phyloP scores from a whole-genome alignment of 129 eudicot genomes.

The Tagetes patula region DNA sequence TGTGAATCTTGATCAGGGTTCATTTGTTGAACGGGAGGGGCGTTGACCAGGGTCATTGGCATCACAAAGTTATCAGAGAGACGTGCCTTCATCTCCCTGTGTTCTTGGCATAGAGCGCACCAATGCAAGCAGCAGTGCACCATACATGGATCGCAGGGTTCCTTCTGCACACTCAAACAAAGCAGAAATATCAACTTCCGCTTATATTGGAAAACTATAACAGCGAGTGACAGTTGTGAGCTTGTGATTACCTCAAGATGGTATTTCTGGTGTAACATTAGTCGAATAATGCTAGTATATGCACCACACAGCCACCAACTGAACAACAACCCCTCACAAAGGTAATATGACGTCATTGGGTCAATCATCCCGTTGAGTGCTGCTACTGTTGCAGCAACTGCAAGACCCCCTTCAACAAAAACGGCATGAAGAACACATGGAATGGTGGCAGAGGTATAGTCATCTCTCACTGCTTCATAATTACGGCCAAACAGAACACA shows the following conservation, averaged over 20 bases:
- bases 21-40: constrained; percentile 94
- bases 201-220: background rate
- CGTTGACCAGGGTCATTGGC: constrained; percentile 82
- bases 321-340: constrained; percentile 80
- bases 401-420: constrained; percentile 83
- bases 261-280: constrained; percentile 76
- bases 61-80: constrained; percentile 62
- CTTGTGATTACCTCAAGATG: constrained; percentile 76
- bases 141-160: constrained; percentile 95
- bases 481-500: constrained; percentile 83
- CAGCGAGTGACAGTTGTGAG: constrained; percentile 1
- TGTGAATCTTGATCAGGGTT: constrained; percentile 31
- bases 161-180: constrained; percentile 53
- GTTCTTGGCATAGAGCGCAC: constrained; percentile 99
- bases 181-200: background rate
- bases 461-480: constrained; percentile 77
- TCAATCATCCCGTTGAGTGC: constrained; percentile 64
- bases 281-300: constrained; percentile 77
- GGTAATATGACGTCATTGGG: constrained; percentile 68
- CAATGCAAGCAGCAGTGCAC: constrained; percentile 98
- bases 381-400: constrained; percentile 74
- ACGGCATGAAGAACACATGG: constrained; percentile 93
- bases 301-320: constrained; percentile 99
- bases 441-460: constrained; percentile 72
- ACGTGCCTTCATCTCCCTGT: constrained; percentile 89